These are phyloP conservation scores for Cairneyella variabilis DNA, from an alignment of 495 filamentous ascomycete species.

Conservation along the genomic window DNA sequence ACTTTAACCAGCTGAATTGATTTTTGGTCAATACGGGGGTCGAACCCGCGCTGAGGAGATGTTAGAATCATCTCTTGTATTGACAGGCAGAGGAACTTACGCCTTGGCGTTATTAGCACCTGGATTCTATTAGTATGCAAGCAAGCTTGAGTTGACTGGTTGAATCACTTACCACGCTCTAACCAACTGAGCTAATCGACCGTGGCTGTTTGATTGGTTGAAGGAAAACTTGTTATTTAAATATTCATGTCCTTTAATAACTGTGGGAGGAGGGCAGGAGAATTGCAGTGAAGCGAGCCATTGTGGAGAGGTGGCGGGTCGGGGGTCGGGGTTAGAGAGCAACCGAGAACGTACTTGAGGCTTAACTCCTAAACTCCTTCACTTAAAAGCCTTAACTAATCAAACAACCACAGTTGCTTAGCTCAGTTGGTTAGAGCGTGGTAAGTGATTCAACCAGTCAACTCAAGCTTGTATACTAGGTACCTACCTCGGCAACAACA, in stretches of 20 bases:
- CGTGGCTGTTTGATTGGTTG: not conserved
- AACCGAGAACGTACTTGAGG: not conserved
- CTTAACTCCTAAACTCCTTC: too few relatives aligned
- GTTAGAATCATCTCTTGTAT: too few relatives aligned
- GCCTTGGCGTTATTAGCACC: slow-evolving; percentile 20
- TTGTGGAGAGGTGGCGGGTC: not conserved
- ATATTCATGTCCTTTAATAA: not conserved
- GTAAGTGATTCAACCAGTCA: not conserved
- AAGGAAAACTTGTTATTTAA: not conserved
- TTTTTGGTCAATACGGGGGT: slow-evolving; percentile 18
- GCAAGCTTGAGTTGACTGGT: not conserved
- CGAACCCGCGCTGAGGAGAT: slow-evolving; percentile 14
- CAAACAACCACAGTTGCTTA: not conserved
- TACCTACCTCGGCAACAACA: too few relatives aligned
- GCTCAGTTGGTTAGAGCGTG: slow-evolving; percentile 13
- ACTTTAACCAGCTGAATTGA: not conserved
- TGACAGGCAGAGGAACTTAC: too few relatives aligned
- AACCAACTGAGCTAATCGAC: slow-evolving; percentile 10
- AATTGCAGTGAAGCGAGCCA: not conserved
- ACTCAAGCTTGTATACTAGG: not conserved
- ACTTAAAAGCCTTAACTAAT: not conserved
- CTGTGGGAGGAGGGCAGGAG: not conserved
- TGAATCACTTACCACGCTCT: not conserved
- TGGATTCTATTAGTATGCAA: not conserved
- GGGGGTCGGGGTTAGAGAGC: too few relatives aligned